phyloP scores from a whole-genome alignment of 2,329 filamentous ascomycete species.

The Lasiodiplodia citricola region DNA sequence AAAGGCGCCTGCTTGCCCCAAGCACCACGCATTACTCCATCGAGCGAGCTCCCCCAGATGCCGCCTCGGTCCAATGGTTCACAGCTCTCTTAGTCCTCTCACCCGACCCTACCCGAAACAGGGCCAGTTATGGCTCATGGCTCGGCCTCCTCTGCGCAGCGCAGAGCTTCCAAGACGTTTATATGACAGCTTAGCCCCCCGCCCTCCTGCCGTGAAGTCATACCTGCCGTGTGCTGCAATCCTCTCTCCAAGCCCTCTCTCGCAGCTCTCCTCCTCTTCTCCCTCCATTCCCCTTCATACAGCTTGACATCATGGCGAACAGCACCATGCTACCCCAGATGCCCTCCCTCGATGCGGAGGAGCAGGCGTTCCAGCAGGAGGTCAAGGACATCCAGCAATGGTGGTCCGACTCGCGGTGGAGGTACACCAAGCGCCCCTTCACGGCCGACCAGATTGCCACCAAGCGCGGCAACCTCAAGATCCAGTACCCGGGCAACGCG shows the following conservation, averaged over 20 bases:
- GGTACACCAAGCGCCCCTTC: slow-evolving; percentile 88
- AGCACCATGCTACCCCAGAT: slow-evolving; percentile 36
- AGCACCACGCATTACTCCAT: background rate
- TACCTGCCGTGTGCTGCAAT: slow-evolving; percentile 11
- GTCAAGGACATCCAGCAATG: slow-evolving; percentile 89
- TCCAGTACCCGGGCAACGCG: slow-evolving; percentile 87
- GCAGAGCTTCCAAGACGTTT: slow-evolving; percentile 11
- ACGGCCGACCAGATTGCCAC: slow-evolving; percentile 96
- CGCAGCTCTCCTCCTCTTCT: background rate
- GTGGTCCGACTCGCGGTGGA: slow-evolving; percentile 94
- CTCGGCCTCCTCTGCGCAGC: background rate
- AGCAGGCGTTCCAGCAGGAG: slow-evolving; percentile 78
- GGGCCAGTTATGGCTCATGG: slow-evolving; percentile 15
- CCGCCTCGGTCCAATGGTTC: slow-evolving; percentile 26
- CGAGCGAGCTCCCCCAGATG: background rate
- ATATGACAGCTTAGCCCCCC: slow-evolving; percentile 27
- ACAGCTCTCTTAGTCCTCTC: slow-evolving; percentile 3
- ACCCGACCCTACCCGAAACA: slow-evolving; percentile 25
- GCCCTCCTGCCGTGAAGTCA: slow-evolving; percentile 5
- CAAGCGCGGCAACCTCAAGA: slow-evolving; percentile 88
- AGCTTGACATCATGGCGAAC: slow-evolving; percentile 21
- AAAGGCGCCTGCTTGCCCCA: slow-evolving; percentile 22
- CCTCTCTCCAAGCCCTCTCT: background rate
- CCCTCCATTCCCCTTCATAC: background rate
- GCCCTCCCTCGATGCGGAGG: slow-evolving; percentile 65